Evolutionary conservation across 2,329 filamentous ascomycete genomes (phyloP).

Genomic region (Trichophyton simii): DNA sequence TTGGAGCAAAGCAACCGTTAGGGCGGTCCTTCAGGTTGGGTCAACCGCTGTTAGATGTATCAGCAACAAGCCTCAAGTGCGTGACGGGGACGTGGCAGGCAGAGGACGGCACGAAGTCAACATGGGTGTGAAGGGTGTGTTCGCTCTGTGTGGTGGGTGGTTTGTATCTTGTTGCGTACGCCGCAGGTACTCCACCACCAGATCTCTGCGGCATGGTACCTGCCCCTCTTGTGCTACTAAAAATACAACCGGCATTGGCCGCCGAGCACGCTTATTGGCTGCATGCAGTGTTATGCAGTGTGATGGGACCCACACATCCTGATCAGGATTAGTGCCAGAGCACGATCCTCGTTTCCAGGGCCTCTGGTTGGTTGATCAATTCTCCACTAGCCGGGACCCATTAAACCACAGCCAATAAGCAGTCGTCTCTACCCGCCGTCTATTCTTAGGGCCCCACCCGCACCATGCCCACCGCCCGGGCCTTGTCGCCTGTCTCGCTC

Average conservation of each 20-base stretch:
- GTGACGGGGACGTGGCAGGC: not conserved
- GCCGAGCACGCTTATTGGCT: not conserved
- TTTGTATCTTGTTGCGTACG: not conserved
- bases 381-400: not conserved
- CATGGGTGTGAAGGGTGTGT: not conserved
- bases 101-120: not conserved
- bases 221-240: not conserved
- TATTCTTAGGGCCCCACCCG: not conserved
- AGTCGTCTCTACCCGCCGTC: not conserved
- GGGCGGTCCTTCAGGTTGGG: not conserved
- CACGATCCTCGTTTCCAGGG: not conserved
- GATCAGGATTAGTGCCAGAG: not conserved
- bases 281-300: slow-evolving; percentile 2
- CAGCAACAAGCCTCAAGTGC: not conserved
- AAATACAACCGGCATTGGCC: not conserved
- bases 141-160: not conserved
- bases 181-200: not conserved
- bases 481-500: slow-evolving; percentile 14
- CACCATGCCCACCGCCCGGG: not conserved
- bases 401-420: not conserved
- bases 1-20: not conserved
- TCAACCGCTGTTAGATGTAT: not conserved
- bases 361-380: not conserved
- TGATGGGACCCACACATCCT: not conserved
- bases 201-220: not conserved